Base-by-base conservation (phyloP, 1,284 basidiomycete genomes). In the Naganishia sp. region DNA sequence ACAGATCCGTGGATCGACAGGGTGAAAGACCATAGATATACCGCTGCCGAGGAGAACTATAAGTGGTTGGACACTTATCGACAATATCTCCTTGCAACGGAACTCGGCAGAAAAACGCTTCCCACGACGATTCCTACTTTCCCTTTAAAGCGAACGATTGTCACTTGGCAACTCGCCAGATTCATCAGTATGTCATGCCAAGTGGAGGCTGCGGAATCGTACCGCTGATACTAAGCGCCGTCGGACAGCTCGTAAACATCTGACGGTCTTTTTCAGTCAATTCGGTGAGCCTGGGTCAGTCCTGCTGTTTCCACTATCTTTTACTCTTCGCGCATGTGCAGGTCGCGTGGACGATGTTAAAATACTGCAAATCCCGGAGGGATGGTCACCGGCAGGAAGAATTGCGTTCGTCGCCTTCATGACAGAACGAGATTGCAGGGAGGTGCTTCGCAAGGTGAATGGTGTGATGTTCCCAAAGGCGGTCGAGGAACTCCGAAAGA, bases 271-370 rank as follows among this genome's bases (percentile, higher is more conserved):
- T 35, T 61, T 61, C 15, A 51, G 47, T 35, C 58, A 61, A 43
- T 61, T 51, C 41, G 58, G 58, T 61, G 42, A 23, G 47, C 18
- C 2, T 23, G n/a, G 11, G 31, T 3, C 32, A 17, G 31, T 18
- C 6, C 23, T 11, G 18, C n/a, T 7, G 15, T 32, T 28, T 15
- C 21, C 18, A 32, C 31, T 49, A 25, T 45, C 39, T 18, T 23
- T 47, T 6, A 31, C 3, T 6, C 9, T 10, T 39, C 41, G 2
- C 28, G 21, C 32, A 15, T 4, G 18, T 18, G 11, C 21, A 61
- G 58, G 47, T 15, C 58, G 58, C 11, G 46, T 61, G 7, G 58
- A 61, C 46, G 58, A 61, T 10, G 35, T 61, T 23, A 61, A 61
- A 28, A 42, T 61, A 47, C 58, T 47, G 18, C 47, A 15, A 32